Base-by-base conservation (phyloP, 192 early-diverging fungal genomes). In the Entomortierella parvispora region DNA sequence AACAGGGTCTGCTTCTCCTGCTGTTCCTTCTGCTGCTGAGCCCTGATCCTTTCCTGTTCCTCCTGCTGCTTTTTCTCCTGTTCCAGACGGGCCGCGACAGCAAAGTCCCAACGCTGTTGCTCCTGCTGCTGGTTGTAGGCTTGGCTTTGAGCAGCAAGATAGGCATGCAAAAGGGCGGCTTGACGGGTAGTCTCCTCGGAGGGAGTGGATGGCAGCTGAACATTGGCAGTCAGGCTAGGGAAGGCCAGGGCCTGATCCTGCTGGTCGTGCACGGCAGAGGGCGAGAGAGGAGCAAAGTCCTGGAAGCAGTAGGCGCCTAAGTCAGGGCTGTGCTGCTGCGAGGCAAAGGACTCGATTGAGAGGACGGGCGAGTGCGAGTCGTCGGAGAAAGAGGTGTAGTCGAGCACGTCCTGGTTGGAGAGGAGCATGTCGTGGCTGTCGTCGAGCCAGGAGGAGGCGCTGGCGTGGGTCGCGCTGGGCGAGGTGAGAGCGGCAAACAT, bases 361-460 rank as follows among this genome's bases (percentile, higher is more conserved):
- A 76, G 72, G 17, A 76, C 59, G 45, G 72, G 72, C 10, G 72
- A 76, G 54, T 68, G 33, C 46, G 72, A 67, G 26, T 64, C 48
- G 55, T 68, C 65, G 23, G 72, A 76, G 65, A 76, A 76, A 9
- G 72, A 68, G 10, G 72, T 57, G 58, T 76, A 76, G 59, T 76
- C 72, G 46, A 51, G 58, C n/a, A 68, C 55, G 37, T 66, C 60
- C 45, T 62, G 61, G 58, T 58, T 56, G 34, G 43, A 62, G 22
- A 14, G 67, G 29, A 22, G 51, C 47, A 56, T 52, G 34, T 65
- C 57, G 10, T 56, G 28, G 31, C 54, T 56, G 31, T 56, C 33
- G 54, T 56, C 54, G 32, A 56, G 54, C 54, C 54, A 56, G 18
- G 54, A 56, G 8, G 28, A 18, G 29, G 54, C 10, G 32, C 10